Conservation (phyloP, 495 filamentous ascomycete genomes). For the Neurospora sp. region DNA sequence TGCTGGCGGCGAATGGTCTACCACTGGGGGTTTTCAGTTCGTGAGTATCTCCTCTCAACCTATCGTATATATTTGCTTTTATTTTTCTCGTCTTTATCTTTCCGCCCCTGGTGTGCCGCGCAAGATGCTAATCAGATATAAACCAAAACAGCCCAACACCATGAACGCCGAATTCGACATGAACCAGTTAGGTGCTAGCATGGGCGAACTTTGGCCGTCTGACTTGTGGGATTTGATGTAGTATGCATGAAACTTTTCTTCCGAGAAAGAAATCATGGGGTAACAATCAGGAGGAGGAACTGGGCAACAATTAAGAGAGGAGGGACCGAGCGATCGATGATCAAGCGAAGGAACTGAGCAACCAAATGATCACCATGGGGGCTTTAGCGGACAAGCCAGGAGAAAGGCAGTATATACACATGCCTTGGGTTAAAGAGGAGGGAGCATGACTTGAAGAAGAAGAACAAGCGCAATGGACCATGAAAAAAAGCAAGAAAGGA, state of each 20-base stretch:
- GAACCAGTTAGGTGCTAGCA: neutral
- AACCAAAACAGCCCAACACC: neutral
- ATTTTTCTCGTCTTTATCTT: neutral
- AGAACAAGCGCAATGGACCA: conserved; percentile 3
- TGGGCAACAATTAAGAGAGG: conserved; percentile 12
- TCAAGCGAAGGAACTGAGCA: neutral
- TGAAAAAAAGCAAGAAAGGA: neutral
- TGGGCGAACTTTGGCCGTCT: neutral
- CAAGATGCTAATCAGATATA: neutral
- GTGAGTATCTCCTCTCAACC: neutral
- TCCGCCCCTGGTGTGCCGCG: neutral
- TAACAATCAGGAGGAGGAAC: conserved; percentile 47
- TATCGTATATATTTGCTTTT: neutral
- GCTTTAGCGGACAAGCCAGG: neutral
- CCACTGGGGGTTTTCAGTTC: neutral
- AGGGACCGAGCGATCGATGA: neutral
- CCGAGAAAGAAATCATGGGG: conserved; percentile 96
- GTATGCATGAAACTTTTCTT: neutral
- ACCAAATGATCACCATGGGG: neutral
- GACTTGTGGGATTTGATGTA: neutral
- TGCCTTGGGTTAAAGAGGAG: conserved; percentile 6
- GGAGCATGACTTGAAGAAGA: conserved; percentile 10
- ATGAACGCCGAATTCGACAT: neutral
- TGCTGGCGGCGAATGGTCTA: neutral
- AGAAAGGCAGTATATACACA: neutral